Conservation (phyloP, 805 yeast genomes). For the Wickerhamomyces xylosicus region DNA sequence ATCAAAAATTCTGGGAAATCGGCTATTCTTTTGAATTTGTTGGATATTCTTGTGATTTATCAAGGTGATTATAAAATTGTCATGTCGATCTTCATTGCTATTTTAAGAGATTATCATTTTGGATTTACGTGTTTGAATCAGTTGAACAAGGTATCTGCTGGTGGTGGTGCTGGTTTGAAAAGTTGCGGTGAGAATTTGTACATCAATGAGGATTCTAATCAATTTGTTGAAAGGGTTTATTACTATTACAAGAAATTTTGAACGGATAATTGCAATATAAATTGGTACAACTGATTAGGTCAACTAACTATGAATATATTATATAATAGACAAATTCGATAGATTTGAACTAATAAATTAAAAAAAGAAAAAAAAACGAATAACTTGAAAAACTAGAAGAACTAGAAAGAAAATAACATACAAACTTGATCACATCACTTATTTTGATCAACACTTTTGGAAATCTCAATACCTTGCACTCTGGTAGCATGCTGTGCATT, state of each 20-base stretch:
- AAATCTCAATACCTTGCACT: conserved; percentile 51
- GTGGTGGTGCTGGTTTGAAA: too few species aligned
- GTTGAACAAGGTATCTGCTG: too few species aligned
- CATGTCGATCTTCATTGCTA: conserved; percentile 28
- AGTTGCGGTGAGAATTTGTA: conserved; percentile 1
- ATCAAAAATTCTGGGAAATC: background rate
- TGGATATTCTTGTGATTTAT: conserved; percentile 13
- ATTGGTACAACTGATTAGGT: too few species aligned
- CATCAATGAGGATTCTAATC: conserved; percentile 9
- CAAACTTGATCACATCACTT: too few species aligned
- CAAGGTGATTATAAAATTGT: conserved; percentile 24
- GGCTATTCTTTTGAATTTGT: conserved; percentile 6
- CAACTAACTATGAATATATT: too few species aligned
- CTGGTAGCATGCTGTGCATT: conserved; percentile 54
- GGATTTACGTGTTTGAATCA: conserved; percentile 31
- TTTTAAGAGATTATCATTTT: conserved; percentile 39
- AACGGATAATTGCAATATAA: too few species aligned
- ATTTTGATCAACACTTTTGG: conserved; percentile 39
- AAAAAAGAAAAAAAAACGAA: too few species aligned
- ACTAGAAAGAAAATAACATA: too few species aligned
- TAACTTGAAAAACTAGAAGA: too few species aligned
- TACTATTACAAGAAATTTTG: conserved; percentile 16
- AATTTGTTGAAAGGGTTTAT: conserved; percentile 13
- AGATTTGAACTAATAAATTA: too few species aligned
- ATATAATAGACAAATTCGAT: too few species aligned